These are phyloP conservation scores for Lolium perenne DNA, from an alignment of 176 grass and related monocot species.

Conservation along the genomic window DNA sequence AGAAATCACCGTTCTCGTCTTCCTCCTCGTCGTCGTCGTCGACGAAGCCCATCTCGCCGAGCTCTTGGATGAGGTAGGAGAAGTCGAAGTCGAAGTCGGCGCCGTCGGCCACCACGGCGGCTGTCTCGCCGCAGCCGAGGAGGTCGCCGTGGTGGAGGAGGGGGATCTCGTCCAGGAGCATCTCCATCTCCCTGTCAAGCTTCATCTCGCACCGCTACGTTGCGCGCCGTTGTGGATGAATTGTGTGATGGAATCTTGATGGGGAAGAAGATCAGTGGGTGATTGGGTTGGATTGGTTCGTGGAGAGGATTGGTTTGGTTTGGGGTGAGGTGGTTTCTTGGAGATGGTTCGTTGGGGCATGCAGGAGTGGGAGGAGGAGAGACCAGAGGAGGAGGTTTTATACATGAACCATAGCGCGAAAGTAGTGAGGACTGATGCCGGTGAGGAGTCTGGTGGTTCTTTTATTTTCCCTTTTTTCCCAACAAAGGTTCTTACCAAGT, in stretches of 20 bases:
- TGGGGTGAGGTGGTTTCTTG: constrained; percentile 49
- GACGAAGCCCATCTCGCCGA: constrained; percentile 46
- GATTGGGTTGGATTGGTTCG: background rate
- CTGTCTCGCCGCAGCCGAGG: background rate
- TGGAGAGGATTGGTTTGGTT: background rate
- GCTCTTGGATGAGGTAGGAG: constrained; percentile 42
- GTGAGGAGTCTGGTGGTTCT: constrained; percentile 14
- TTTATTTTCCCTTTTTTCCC: too few species aligned
- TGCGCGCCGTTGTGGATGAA: background rate
- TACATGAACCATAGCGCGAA: constrained; percentile 45
- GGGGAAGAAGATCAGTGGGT: background rate
- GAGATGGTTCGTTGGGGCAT: constrained; percentile 60
- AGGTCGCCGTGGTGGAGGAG: constrained; percentile 49
- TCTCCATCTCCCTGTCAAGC: constrained; percentile 80
- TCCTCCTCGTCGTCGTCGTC: constrained; percentile 43
- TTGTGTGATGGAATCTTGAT: constrained; percentile 13
- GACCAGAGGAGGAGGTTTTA: constrained; percentile 39
- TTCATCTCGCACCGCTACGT: constrained; percentile 36
- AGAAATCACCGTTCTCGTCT: background rate
- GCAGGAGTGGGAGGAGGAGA: constrained; percentile 47
- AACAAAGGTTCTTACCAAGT: constrained; percentile 33
- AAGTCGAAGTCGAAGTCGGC: constrained; percentile 5
- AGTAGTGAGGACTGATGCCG: constrained; percentile 44
- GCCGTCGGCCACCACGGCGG: background rate
- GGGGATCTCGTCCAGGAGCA: constrained; percentile 77